Evolutionary conservation across 192 early-diverging fungal genomes (phyloP), one percentile per base, ranked within the genome.

Genomic region (Radiomyces spectabilis): DNA sequence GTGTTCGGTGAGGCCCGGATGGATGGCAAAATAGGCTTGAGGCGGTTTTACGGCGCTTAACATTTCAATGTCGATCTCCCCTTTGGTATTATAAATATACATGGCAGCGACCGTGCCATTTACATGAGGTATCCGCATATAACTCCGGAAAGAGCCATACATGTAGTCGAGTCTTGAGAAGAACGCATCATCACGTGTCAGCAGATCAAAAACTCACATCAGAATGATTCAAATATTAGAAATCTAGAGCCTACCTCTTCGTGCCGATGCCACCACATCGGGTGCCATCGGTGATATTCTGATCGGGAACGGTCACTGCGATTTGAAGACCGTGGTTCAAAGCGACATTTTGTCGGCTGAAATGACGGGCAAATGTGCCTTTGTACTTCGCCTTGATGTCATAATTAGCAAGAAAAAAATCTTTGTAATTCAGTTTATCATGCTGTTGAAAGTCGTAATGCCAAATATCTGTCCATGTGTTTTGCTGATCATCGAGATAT

Each of bases 51-150:
- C 44, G 9, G 52, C 32, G 40, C 54, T 52, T 9, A 64, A 21
- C 3, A 50, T n/a, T 42, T 64, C 61, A 15, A 64, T 52, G 46
- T 64, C 61, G 2, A 64, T 64, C 18, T 64, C 61, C 4, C 41
- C 49, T 29, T 64, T 34, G 2, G 47, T 24, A 27, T 45, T 30
- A 15, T 39, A 52, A 19, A 57, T 7, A 43, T 55, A 64, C 54
- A 64, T 51, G 0, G 54, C 61, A 6, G 31, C 26, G 2, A 64
- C 55, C 1, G 61, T 57, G 10, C 61, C 61, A 16, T 32, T 16
- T 4, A 57, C 41, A 32, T 26, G 0, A 9, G 61, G 44, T 3
- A 26, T 19, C 31, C 40, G 46, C 21, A 64, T 52, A 22, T 33
- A 33, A 12, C 30, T 43, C 32, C 55, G 47, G 51, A 57, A 64